Percentiles rank a stretch among this genome's conserved stretches.
Conservation (phyloP, 495 filamentous ascomycete species). For the Hypoxylon intermedium region DNA sequence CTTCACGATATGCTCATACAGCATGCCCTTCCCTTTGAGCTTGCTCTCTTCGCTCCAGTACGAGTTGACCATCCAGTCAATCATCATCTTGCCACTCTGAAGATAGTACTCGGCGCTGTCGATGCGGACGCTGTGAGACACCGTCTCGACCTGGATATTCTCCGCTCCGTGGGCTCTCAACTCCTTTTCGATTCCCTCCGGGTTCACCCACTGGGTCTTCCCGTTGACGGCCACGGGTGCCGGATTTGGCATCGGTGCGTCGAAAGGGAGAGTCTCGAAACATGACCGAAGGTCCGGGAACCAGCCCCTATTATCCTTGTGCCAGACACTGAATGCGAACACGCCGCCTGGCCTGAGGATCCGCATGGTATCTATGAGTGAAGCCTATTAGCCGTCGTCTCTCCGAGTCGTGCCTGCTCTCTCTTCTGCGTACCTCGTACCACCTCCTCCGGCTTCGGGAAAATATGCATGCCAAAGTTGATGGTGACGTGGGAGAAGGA, state of each 20-base stretch:
- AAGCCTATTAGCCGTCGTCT: conserved; percentile 9
- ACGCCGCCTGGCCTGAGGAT: conserved; percentile 49
- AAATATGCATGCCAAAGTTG: conserved; percentile 53
- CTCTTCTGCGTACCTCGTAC: conserved; percentile 43
- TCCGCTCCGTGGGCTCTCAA: conserved; percentile 42
- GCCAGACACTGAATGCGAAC: conserved; percentile 51
- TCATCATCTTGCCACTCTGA: conserved; percentile 43
- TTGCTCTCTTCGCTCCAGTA: conserved; percentile 51
- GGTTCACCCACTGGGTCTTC: conserved; percentile 46
- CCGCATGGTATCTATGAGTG: conserved; percentile 47
- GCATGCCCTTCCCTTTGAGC: conserved; percentile 43
- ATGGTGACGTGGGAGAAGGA: conserved; percentile 50
- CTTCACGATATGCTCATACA: conserved; percentile 42
- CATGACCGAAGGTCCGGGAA: conserved; percentile 40
- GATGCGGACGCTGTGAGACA: conserved; percentile 36
- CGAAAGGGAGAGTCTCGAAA: conserved; percentile 48
- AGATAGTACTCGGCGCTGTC: conserved; percentile 45
- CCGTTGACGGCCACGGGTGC: conserved; percentile 42
- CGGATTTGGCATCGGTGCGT: conserved; percentile 42
- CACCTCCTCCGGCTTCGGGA: conserved; percentile 49
- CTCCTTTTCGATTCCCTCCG: conserved; percentile 45
- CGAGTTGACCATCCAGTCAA: conserved; percentile 45
- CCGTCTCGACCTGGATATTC: conserved; percentile 43
- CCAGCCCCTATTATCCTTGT: conserved; percentile 41
- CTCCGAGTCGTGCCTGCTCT: neutral